Evolutionary conservation across 257 asterid species (phyloP).

Genomic region (Euphrasia confusa): DNA sequence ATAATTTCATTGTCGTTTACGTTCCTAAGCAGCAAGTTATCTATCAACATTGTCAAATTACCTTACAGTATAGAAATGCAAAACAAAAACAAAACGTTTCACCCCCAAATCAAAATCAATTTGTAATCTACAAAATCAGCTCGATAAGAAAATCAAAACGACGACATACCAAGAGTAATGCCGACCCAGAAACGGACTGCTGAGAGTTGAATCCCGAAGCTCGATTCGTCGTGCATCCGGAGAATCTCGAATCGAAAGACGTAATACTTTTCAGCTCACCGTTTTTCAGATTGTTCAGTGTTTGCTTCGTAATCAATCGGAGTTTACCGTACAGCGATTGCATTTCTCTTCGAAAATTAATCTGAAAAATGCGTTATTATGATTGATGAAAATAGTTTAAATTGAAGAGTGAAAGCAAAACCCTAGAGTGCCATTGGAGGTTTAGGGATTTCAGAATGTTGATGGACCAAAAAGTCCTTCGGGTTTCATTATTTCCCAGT

Average conservation of each 20-base stretch:
- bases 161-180: conserved; percentile 29
- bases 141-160: not conserved
- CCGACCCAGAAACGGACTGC: conserved; percentile 24
- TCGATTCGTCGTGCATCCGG: conserved; percentile 24
- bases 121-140: not conserved
- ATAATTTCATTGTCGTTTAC: too few species aligned
- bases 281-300: conserved; percentile 32
- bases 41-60: too few species aligned
- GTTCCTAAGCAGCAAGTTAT: too few species aligned
- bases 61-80: not conserved
- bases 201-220: conserved; percentile 20
- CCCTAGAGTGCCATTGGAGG: conserved; percentile 24
- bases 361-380: not conserved
- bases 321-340: conserved; percentile 46
- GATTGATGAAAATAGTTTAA: conserved; percentile 9
- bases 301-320: conserved; percentile 34
- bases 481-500: not conserved
- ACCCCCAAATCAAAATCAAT: not conserved
- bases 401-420: conserved; percentile 21
- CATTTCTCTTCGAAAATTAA: conserved; percentile 31
- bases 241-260: conserved; percentile 22
- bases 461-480: conserved; percentile 19
- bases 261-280: conserved; percentile 19
- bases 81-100: not conserved
- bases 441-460: conserved; percentile 25